Base-by-base conservation (phyloP, 2,329 filamentous ascomycete species). In the Xylariaceae sp. region DNA sequence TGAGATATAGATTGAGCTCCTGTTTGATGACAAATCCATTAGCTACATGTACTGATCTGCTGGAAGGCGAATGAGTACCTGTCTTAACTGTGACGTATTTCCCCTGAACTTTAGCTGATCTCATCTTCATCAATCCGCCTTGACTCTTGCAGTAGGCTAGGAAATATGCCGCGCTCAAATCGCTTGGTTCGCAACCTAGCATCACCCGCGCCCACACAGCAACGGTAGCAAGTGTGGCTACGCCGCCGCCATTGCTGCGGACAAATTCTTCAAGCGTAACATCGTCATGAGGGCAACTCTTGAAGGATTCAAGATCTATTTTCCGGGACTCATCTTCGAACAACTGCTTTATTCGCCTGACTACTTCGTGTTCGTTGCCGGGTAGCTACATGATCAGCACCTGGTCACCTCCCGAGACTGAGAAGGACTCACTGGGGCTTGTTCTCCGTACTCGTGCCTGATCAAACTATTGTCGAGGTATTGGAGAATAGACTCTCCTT, bases 131-230 rank as follows among this genome's bases (percentile, higher is more conserved):
- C 2, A 82, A 64, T 0, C 81, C 80, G 5, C 73, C 73, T 2
- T 76, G 75, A 11, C 69, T 71, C 55, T 73, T 75, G 68, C 74
- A 76, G 64, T 83, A 81, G 57, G 79, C 69, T 18, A 83, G 66
- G 56, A 83, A 80, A 58, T 67, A 82, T 1, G 78, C 59, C 0
- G 78, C 77, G 6, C 71, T 75, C 5, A 80, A 58, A 11, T 81
- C 76, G 1, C 47, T 51, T 0, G 77, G 71, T 32, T 80, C 56
- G 5, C 58, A 44, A 32, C 62, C 63, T 30, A 65, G 59, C 43
- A 62, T 55, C 7, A 49, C 48, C 11, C 54, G 55, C 6, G 61
- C 57, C 62, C 62, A 64, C n/a, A 52, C 33, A 18, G 55, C 51
- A 12, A 46, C 55, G 11, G 50, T 54, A n/a, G 38, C 42, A 12